Percentiles rank a stretch among this genome's conserved stretches.
phyloP scores from a whole-genome alignment of 257 asterid species.

The Gentiana straminea region DNA sequence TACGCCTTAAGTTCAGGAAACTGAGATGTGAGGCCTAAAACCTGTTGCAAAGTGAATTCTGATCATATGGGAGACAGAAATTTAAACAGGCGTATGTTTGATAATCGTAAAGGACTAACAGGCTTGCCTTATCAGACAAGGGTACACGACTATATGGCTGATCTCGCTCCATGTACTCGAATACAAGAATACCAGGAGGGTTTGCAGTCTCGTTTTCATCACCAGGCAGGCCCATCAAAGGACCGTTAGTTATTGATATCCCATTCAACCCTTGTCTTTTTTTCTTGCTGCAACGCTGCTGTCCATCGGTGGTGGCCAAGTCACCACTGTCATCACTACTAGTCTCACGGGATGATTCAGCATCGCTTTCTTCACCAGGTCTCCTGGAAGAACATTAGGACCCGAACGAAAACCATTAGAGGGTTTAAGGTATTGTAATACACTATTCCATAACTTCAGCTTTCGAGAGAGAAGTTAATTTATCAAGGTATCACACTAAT shows the following conservation, averaged over 20 bases:
- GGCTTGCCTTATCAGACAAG: slow-evolving; percentile 74
- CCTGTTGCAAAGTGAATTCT: slow-evolving; percentile 32
- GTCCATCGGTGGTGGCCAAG: slow-evolving; percentile 23
- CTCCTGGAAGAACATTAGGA: slow-evolving; percentile 33
- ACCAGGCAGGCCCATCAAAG: slow-evolving; percentile 21
- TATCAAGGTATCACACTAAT: too few species aligned
- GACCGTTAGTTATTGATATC: slow-evolving; percentile 23
- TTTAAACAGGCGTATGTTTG: background rate
- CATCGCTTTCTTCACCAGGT: slow-evolving; percentile 54
- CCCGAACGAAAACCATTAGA: slow-evolving; percentile 1
- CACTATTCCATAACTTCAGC: too few species aligned
- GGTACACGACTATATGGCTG: slow-evolving; percentile 88
- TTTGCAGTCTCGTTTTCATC: slow-evolving; percentile 38
- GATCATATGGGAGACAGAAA: background rate
- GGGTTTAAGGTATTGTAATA: too few species aligned
- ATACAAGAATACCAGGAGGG: slow-evolving; percentile 58
- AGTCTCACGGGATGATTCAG: slow-evolving; percentile 64
- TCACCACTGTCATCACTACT: slow-evolving; percentile 68
- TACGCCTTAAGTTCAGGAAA: slow-evolving; percentile 60
- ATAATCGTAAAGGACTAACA: slow-evolving; percentile 7
- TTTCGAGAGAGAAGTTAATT: too few species aligned
- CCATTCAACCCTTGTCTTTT: slow-evolving; percentile 25
- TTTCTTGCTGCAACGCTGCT: slow-evolving; percentile 16
- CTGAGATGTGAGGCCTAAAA: slow-evolving; percentile 52
- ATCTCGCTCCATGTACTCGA: slow-evolving; percentile 61